Percentiles rank a stretch among this genome's conserved stretches.
phyloP scores from a whole-genome alignment of 805 yeast species.

The Kuraishia piskuri region DNA sequence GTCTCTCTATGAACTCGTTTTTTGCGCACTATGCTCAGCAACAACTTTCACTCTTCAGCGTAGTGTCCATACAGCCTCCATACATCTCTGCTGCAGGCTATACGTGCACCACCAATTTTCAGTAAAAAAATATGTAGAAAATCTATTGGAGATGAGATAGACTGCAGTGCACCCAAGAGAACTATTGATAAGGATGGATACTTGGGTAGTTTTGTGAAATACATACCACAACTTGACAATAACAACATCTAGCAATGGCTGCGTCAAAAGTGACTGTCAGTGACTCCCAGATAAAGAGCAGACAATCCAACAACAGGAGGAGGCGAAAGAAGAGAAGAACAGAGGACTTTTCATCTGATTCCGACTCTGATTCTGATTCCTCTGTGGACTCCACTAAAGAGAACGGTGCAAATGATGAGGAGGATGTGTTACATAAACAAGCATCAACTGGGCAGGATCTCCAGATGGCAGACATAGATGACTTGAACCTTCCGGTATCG shows the following conservation, averaged over 20 bases:
- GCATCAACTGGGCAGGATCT: constrained; percentile 10
- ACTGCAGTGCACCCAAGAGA: background rate
- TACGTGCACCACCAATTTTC: background rate
- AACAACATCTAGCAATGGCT: background rate
- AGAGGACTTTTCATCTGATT: constrained; percentile 54
- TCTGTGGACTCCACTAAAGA: constrained; percentile 11
- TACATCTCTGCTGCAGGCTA: background rate
- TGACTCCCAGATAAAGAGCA: constrained; percentile 1
- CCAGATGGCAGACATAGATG: constrained; percentile 8
- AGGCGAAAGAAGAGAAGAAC: constrained; percentile 80
- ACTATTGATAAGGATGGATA: no score
- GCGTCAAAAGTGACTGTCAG: background rate
- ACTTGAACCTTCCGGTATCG: background rate
- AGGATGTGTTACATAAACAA: constrained; percentile 12
- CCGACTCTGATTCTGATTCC: constrained; percentile 37
- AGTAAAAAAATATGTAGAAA: background rate
- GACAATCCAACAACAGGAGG: constrained; percentile 29
- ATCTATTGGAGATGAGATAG: background rate
- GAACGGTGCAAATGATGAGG: constrained; percentile 1
- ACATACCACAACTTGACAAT: background rate
- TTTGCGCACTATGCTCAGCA: no score
- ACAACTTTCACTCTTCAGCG: no score
- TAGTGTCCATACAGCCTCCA: background rate
- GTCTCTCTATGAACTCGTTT: no score
- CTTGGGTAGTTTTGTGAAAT: no score